Base-by-base conservation (phyloP, 768 basidiomycete species). In the Guyanaporus albipodus region DNA sequence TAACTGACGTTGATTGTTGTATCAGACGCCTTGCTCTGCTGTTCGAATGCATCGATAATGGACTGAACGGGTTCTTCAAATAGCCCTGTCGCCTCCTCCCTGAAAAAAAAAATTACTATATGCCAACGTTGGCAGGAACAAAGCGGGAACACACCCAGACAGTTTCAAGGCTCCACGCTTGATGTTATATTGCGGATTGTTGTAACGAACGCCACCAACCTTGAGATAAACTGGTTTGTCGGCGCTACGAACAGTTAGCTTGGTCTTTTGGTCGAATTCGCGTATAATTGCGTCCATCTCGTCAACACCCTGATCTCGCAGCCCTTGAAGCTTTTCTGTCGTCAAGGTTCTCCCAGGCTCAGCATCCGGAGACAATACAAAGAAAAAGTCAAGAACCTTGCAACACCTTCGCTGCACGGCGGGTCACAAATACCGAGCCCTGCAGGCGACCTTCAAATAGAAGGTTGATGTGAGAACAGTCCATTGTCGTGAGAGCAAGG, bases 351-450 rank as follows among this genome's bases (percentile, higher is more conserved):
- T n/a, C 14, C n/a, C 8, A 6, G 17, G 8, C 1, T 38, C 21
- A 9, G 26, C 18, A 28, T 17, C 28, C 9, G 3, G 29, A 6
- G n/a, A 24, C 12, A 42, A n/a, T 40, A 8, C n/a, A 29, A 21
- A 7, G 18, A 28, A 26, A 23, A 27, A 6, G n/a, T 12, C 4
- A 36, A 34, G 47, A 44, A 74, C 75, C 49, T 46, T 59, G 50
- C 2, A 77, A 55, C 52, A 67, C 65, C 15, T 49, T 47, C 0
- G 54, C 50, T 0, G 73, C 74, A 19, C 69, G 67, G n/a, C 66
- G 64, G 11, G 63, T 74, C 15, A 78, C 73, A 42, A 74, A 76
- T 1, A 75, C 64, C 0, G 77, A 75, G 8, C 77, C 77, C 38
- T 70, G 61, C 29, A 76, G 66, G 17, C 67, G 66, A 59, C 73